A percentile compares a stretch with the other conserved stretches of the same genome.
These are phyloP conservation scores for Dryas octopetala DNA, from an alignment of 306 rosid genomes.

Conservation along the genomic window DNA sequence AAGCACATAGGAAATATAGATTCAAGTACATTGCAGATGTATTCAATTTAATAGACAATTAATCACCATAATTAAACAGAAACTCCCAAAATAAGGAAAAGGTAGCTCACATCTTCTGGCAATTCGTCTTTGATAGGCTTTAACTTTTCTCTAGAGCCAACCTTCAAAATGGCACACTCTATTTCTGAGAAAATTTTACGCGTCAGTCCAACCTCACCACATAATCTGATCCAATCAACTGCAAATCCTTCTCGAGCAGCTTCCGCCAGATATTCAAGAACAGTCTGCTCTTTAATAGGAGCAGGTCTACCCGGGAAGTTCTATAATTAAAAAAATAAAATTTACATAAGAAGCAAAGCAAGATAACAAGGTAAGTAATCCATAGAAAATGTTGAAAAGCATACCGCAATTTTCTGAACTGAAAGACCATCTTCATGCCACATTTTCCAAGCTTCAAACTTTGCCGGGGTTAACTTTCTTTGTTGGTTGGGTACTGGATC, in stretches of 20 bases:
- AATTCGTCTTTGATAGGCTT: slow-evolving; percentile 85
- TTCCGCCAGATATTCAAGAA: slow-evolving; percentile 60
- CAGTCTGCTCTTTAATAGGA: slow-evolving; percentile 83
- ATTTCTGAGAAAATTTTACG: slow-evolving; percentile 39
- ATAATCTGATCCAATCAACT: slow-evolving; percentile 70
- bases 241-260: slow-evolving; percentile 75
- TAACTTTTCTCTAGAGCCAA: slow-evolving; percentile 73
- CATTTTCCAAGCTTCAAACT: slow-evolving; percentile 81
- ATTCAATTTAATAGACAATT: background rate
- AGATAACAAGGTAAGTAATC: slow-evolving; percentile 14
- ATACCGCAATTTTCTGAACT: slow-evolving; percentile 67
- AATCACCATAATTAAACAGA: slow-evolving; percentile 9
- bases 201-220: slow-evolving; percentile 56
- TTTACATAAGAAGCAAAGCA: slow-evolving; percentile 21
- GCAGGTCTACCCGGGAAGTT: slow-evolving; percentile 71
- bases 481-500: slow-evolving; percentile 37
- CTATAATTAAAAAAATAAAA: slow-evolving; percentile 32
- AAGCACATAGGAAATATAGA: background rate
- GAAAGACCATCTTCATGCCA: slow-evolving; percentile 79
- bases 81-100: slow-evolving; percentile 12
- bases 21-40: background rate
- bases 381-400: slow-evolving; percentile 22
- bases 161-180: slow-evolving; percentile 66
- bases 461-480: slow-evolving; percentile 55
- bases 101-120: slow-evolving; percentile 69